phyloP scores from a whole-genome alignment of 2,329 filamentous ascomycete species.

The Diaporthe vaccinii region DNA sequence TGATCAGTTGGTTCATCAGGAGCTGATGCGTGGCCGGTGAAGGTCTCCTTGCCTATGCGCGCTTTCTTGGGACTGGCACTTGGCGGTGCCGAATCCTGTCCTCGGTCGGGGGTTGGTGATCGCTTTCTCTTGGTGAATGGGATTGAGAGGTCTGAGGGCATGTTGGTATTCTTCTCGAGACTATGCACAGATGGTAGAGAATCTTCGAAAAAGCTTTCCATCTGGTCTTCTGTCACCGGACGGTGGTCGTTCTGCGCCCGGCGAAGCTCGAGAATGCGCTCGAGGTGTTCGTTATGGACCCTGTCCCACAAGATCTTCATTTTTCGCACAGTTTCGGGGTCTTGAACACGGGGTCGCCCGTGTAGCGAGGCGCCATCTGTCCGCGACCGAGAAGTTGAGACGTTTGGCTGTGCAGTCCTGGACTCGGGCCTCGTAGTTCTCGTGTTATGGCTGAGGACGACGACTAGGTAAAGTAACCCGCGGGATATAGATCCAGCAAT shows the following conservation, averaged over 20 bases:
- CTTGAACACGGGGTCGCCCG: neutral
- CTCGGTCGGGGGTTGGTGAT: slow-evolving; percentile 7
- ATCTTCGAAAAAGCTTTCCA: neutral
- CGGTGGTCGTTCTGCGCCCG: neutral
- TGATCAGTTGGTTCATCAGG: slow-evolving; percentile 1
- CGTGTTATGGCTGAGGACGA: neutral
- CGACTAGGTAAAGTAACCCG: neutral
- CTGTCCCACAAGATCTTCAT: neutral
- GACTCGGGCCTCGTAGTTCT: neutral
- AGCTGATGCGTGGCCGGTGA: neutral
- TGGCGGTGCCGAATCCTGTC: slow-evolving; percentile 1
- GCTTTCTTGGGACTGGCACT: slow-evolving; percentile 3
- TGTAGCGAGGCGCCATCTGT: neutral
- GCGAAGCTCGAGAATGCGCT: neutral
- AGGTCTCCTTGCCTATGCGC: slow-evolving; percentile 7
- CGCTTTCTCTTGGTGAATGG: neutral
- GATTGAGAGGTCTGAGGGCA: neutral
- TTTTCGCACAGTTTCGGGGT: neutral
- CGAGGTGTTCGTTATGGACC: neutral
- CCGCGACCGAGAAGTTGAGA: neutral
- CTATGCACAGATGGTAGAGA: slow-evolving; percentile 5
- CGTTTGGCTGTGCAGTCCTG: neutral
- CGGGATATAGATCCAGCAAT: neutral
- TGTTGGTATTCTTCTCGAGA: neutral
- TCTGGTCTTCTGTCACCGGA: slow-evolving; percentile 4